Evolutionary conservation across 2,329 filamentous ascomycete genomes (phyloP), one percentile per base, ranked within the genome.

Genomic region (Colletotrichum echinochloae): DNA sequence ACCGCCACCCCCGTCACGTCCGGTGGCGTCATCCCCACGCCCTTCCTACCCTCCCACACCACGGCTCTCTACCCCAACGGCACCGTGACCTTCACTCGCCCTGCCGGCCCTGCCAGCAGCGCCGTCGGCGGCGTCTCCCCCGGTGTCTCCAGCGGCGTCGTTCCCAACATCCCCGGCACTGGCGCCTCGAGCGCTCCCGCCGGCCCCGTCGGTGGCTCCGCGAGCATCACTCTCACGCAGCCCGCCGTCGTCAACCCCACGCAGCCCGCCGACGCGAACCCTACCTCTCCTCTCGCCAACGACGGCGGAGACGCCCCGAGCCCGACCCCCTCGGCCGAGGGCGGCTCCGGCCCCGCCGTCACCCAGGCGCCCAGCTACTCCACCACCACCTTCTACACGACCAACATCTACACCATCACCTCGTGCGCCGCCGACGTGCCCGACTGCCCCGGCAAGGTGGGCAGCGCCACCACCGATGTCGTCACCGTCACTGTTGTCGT

Each of bases 401-500:
- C 71, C 55, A 65, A 52, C 28, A 44, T 70, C 41, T 57, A 60
- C 62, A 73, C 72, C 59, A 28, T 73, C 54, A 74, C 71, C 20
- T 37, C 65, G 9, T 74, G 73, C 48, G 44, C 63, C 8, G 54
- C 72, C n/a, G 51, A 64, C 14, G 64, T 70, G 14, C 39, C 67
- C 33, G 64, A 62, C 63, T 70, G 67, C 67, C 56, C 56, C 11
- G 56, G 5, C 35, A 51, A 11, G 28, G 9, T 51, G n/a, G 46
- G 59, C 30, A 59, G 51, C n/a, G 30, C 79, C 44, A 81, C 78
- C 66, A 83, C 81, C 65, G 77, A 81, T 77, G 79, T 79, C 73
- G 64, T 80, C 64, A 76, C 78, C 63, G 73, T 81, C 75, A 80
- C 81, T 66, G 83, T 80, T 78, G 82, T 80, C 60, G 67, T 82